Percentiles rank a stretch among this genome's conserved stretches.
phyloP scores from a whole-genome alignment of 2,329 filamentous ascomycete genomes.

The Neocatenulostroma microsporum region DNA sequence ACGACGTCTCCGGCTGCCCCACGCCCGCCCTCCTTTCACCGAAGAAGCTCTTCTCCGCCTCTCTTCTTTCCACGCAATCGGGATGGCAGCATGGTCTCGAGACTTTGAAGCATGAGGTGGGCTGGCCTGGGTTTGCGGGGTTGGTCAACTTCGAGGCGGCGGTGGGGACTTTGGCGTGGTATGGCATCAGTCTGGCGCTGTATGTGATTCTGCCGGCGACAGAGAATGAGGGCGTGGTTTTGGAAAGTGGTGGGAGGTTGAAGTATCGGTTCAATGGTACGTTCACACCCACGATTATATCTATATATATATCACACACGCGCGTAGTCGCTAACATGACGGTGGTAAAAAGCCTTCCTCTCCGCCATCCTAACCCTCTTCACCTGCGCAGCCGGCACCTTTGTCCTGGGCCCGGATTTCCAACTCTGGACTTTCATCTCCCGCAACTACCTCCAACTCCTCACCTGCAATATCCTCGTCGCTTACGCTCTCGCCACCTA shows the following conservation, averaged over 20 bases:
- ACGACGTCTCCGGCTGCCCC: slow-evolving; percentile 86
- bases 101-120: slow-evolving; percentile 68
- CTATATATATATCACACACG: too few relatives aligned
- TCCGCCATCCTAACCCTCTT: slow-evolving; percentile 67
- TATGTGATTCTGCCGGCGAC: slow-evolving; percentile 69
- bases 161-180: slow-evolving; percentile 68
- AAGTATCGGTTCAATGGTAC: slow-evolving; percentile 66
- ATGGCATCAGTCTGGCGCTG: slow-evolving; percentile 64
- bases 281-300: slow-evolving; percentile 12
- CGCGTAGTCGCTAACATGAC: not conserved
- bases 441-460: slow-evolving; percentile 79
- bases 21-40: slow-evolving; percentile 71
- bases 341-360: slow-evolving; percentile 53
- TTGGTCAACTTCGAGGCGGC: slow-evolving; percentile 63
- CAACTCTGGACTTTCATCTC: slow-evolving; percentile 87
- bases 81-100: slow-evolving; percentile 47
- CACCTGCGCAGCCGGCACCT: slow-evolving; percentile 65
- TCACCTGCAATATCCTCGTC: slow-evolving; percentile 75
- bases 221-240: slow-evolving; percentile 60
- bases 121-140: slow-evolving; percentile 70
- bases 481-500: slow-evolving; percentile 64
- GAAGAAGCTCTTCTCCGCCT: slow-evolving; percentile 47
- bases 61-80: slow-evolving; percentile 22
- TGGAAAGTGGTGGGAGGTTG: slow-evolving; percentile 63
- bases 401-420: slow-evolving; percentile 70